Percentiles rank a stretch among this genome's conserved stretches.
Conservation (phyloP, 768 basidiomycete species). For the Leccinum pellstonianum region DNA sequence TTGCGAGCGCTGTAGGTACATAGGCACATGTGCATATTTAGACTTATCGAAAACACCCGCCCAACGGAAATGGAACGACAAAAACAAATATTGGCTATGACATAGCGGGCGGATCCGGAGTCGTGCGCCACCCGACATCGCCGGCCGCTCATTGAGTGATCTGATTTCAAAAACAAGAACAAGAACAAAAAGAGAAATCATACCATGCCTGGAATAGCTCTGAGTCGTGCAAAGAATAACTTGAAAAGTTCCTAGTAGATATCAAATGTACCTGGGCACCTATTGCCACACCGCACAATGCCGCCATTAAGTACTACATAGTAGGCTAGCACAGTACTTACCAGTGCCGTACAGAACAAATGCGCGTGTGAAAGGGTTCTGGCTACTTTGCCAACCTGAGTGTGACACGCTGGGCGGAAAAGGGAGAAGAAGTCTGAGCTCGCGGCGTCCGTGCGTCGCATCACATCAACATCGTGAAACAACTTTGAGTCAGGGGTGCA, state of each 20-base stretch:
- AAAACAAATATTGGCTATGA: neutral
- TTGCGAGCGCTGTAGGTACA: neutral
- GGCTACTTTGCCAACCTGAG: constrained; percentile 5
- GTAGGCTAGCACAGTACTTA: neutral
- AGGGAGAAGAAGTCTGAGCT: neutral
- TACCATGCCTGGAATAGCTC: neutral
- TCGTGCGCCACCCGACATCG: neutral
- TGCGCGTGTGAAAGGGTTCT: constrained; percentile 3
- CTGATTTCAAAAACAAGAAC: neutral
- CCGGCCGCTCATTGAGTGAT: neutral
- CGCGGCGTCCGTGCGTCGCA: neutral
- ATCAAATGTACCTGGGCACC: neutral
- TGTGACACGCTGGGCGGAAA: neutral
- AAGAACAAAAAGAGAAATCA: neutral
- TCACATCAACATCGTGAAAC: neutral
- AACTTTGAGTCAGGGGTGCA: neutral
- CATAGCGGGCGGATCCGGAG: neutral
- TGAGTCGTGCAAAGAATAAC: neutral
- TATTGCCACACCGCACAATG: too few species aligned
- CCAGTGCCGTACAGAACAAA: neutral
- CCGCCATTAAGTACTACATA: neutral
- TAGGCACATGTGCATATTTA: neutral
- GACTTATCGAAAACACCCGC: neutral
- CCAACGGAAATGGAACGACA: neutral
- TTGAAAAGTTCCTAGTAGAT: neutral